Evolutionary conservation across 169 alveolate species (phyloP), one percentile per base, ranked within the genome.

Genomic region (Cryptosporidium tyzzeri): DNA sequence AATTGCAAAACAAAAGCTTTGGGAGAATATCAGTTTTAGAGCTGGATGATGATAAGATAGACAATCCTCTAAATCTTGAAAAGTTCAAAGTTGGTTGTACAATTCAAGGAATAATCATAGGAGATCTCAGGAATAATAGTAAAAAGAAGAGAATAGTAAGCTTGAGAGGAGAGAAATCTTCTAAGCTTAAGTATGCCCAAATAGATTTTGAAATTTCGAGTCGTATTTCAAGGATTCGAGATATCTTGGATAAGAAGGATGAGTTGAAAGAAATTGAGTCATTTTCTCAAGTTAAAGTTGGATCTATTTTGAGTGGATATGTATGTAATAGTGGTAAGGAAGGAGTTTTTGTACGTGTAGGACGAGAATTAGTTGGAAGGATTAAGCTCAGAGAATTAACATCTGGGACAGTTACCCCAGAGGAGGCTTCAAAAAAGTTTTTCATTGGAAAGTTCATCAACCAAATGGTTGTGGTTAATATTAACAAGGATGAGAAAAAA

Each of bases 301-400:
- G 89, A 7, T 80, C 89, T 3, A 44, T 80, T n/a, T 26, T 80
- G 65, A 61, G 68, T 62, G 89, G 89, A 21, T 80, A 80, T 59
- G 48, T 80, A 10, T 62, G 59, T 29, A 41, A 80, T 33, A 80
- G 89, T 80, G 89, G 89, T 1, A 80, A 31, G 26, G 69, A 80
- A 23, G 89, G 89, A 21, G 89, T 80, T 61, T 80, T 80, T 80
- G 89, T 80, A 6, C 73, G 75, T 61, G 37, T 61, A 14, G 89
- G 89, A 37, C 21, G 62, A 14, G 62, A 80, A 23, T 44, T 80
- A 44, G 68, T 62, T 44, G 89, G 89, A 80, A 59, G 89, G 48
- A 80, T 80, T 48, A 80, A 80, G 16, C 75, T 80, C 10, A 80
- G 89, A 26, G 89, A 80, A 62, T n/a, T 80, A 8, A 62, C 89